Evolutionary conservation across 345 rosid genomes (phyloP).

Genomic region (Camelina hispida): DNA sequence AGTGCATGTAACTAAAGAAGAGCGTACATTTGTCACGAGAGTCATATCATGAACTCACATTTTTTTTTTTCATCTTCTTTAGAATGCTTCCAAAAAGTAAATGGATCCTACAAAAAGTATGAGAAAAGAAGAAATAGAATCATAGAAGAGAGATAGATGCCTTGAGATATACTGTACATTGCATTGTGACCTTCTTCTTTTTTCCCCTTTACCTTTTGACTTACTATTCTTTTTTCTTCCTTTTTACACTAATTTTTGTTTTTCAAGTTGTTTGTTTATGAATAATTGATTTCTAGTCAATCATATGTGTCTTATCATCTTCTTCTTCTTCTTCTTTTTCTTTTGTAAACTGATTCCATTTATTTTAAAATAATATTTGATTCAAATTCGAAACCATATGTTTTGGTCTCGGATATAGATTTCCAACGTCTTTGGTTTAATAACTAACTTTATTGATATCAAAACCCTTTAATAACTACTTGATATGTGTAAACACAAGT

Average conservation of each 20-base stretch:
- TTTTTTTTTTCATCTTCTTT: constrained; percentile 4
- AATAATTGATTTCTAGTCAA: constrained; percentile 35
- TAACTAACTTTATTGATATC: background rate
- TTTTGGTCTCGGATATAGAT: background rate
- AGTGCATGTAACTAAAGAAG: constrained; percentile 21
- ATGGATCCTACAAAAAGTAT: constrained; percentile 31
- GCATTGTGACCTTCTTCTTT: constrained; percentile 35
- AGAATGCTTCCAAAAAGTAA: constrained; percentile 45
- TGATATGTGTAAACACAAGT: background rate
- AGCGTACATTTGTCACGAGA: constrained; percentile 25
- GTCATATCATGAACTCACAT: constrained; percentile 35
- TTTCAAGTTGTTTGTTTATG: constrained; percentile 9
- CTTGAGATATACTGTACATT: constrained; percentile 39
- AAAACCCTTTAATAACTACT: background rate
- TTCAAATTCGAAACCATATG: background rate
- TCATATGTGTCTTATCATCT: constrained; percentile 25
- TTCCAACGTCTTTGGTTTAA: background rate
- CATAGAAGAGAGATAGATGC: constrained; percentile 40
- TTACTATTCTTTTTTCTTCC: constrained; percentile 13
- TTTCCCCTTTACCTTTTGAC: constrained; percentile 32
- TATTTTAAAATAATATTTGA: background rate
- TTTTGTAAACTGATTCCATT: background rate
- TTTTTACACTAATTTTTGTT: constrained; percentile 2
- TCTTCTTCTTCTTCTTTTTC: too few relatives aligned
- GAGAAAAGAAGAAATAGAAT: constrained; percentile 21